Evolutionary conservation across 2,329 filamentous ascomycete species (phyloP), one percentile per base, ranked within the genome.

Genomic region (Claviceps fusiformis): DNA sequence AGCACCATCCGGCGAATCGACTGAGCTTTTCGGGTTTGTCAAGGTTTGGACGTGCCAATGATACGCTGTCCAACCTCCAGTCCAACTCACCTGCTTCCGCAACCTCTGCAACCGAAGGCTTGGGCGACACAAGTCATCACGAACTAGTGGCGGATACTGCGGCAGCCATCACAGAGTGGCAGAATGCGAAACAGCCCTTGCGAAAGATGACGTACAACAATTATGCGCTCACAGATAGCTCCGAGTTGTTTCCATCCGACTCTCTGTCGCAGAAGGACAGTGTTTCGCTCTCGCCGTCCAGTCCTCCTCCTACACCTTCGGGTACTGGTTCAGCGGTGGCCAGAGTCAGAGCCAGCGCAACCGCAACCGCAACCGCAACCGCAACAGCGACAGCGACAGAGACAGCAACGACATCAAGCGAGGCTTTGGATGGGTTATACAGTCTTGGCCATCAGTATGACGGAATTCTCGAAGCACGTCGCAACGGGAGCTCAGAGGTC

Each of bases 1-100:
- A 60, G 5, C 51, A 58, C 41, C 27, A 49, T 11, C 54, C 54
- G 9, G 41, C 54, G 5, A 61, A 66, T 46, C 62, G 56, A 11
- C 55, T 68, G 8, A 67, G 62, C 33, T 52, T 65, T 13, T 62
- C 65, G 13, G 57, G 68, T 31, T 58, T 71, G 39, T 60, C 61
- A 1, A 62, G 62, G 37, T 70, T 66, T 50, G 63, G 62, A 47
- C 61, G 59, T 29, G 59, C 58, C 39, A 66, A 68, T 29, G 62
- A 67, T 54, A 57, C 62, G 3, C 57, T 68, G 5, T 67, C 65
- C 0, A 63, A 63, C 27, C 62, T 70, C 24, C 58, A 60, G 9
- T 68, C 68, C 17, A 62, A 52, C 44, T 65, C 68, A 5, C 58
- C 59, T 10, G 27, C 57, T 1, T 63, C 63, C 3, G 27, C 57